phyloP scores from a whole-genome alignment of 495 filamentous ascomycete species.

The Xylaria longipes region DNA sequence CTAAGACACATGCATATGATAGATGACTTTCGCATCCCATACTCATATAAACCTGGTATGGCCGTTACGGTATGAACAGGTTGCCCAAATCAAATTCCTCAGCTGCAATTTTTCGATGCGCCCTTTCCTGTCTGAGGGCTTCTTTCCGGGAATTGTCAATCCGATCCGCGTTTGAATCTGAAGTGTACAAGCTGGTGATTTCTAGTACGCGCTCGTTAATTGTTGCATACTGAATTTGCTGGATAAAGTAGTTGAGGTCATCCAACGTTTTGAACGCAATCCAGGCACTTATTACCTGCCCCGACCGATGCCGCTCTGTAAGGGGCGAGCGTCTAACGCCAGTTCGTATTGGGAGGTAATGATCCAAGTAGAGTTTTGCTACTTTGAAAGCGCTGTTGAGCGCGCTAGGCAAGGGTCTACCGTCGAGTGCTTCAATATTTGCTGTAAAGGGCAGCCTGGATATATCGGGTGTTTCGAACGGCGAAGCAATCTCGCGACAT shows the following conservation, averaged over 20 bases:
- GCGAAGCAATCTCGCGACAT: not conserved
- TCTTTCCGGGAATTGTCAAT: not conserved
- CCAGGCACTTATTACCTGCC: not conserved
- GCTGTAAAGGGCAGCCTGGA: not conserved
- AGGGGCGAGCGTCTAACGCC: not conserved
- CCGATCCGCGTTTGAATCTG: not conserved
- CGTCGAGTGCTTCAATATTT: not conserved
- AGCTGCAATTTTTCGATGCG: not conserved
- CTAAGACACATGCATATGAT: not conserved
- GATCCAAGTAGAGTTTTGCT: not conserved
- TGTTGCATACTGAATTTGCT: not conserved
- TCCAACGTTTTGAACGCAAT: not conserved
- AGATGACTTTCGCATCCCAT: not conserved
- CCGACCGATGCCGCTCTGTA: not conserved
- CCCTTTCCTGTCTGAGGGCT: not conserved
- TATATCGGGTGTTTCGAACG: not conserved
- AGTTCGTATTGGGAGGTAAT: not conserved
- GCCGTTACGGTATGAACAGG: not conserved
- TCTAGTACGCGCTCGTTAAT: not conserved
- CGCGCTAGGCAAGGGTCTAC: not conserved
- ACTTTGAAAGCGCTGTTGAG: not conserved
- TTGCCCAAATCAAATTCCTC: not conserved
- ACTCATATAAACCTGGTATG: not conserved
- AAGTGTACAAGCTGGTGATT: not conserved
- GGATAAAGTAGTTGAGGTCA: not conserved